Conservation (phyloP, 352 stramenopile genomes). For the Phytophthora hibernalis region DNA sequence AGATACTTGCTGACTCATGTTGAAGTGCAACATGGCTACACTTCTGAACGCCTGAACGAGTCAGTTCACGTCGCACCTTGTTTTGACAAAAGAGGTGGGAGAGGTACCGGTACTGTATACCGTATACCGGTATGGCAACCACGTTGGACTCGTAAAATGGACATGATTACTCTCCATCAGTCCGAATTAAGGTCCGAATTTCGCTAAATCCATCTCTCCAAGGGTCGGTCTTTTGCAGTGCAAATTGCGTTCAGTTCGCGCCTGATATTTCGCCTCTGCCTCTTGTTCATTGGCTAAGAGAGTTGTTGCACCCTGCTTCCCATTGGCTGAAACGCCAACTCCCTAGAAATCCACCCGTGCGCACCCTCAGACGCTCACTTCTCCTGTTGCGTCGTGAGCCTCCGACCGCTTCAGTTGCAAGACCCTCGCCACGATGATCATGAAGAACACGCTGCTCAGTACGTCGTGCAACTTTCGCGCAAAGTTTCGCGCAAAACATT, state of each 20-base stretch:
- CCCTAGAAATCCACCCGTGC: background rate
- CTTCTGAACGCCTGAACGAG: constrained; percentile 19
- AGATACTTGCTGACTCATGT: constrained; percentile 17
- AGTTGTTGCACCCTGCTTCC: background rate
- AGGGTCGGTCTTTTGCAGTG: too few species aligned
- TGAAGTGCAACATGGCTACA: constrained; percentile 32
- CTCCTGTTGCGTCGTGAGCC: constrained; percentile 35
- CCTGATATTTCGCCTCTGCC: background rate
- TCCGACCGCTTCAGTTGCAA: background rate
- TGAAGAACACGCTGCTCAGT: constrained; percentile 86
- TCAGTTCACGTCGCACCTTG: background rate
- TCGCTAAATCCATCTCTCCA: too few species aligned
- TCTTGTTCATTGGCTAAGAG: background rate
- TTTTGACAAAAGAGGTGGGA: too few species aligned
- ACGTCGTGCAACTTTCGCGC: constrained; percentile 37
- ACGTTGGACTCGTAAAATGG: too few species aligned
- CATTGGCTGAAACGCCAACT: background rate
- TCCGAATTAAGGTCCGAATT: too few species aligned
- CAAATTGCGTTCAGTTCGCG: too few species aligned
- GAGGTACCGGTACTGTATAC: too few species aligned
- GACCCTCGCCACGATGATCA: constrained; percentile 35
- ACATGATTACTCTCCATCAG: too few species aligned
- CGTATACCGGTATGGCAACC: too few species aligned
- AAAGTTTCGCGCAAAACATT: too few species aligned
- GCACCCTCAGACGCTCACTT: constrained; percentile 27